phyloP scores from a whole-genome alignment of 306 rosid species.

The Pyrus bretschneideri region DNA sequence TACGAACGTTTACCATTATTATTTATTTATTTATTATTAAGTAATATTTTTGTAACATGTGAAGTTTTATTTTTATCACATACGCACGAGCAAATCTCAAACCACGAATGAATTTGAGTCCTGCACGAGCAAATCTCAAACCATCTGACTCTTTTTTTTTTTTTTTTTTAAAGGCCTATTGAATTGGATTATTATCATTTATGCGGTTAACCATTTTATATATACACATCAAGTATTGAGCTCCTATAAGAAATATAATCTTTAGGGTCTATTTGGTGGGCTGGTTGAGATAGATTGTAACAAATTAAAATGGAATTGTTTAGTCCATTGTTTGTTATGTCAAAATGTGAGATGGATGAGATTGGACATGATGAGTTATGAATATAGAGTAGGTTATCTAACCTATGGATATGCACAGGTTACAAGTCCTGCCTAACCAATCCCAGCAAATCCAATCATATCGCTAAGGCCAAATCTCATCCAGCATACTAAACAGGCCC shows the following conservation, averaged over 20 bases:
- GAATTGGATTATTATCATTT: neutral
- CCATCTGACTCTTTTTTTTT: accelerated
- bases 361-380: no score
- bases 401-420: no score
- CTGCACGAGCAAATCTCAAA: constrained; percentile 55
- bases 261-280: no score
- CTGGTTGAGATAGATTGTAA: no score
- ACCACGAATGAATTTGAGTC: constrained; percentile 41
- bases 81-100: constrained; percentile 23
- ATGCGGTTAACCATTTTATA: neutral
- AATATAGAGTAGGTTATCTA: no score
- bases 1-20: constrained; percentile 26
- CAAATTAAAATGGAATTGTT: no score
- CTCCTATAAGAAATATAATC: neutral
- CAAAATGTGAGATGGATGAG: no score
- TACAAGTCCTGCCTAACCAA: no score
- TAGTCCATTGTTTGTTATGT: no score
- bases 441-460: no score
- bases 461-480: no score
- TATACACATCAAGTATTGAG: neutral
- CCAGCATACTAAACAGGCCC: no score
- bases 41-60: constrained; percentile 17
- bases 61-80: constrained; percentile 30
- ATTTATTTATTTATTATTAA: neutral
- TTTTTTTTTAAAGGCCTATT: neutral